These are phyloP conservation scores for Chytriomyces sp. DNA, from an alignment of 192 early-diverging fungal species.

Conservation along the genomic window DNA sequence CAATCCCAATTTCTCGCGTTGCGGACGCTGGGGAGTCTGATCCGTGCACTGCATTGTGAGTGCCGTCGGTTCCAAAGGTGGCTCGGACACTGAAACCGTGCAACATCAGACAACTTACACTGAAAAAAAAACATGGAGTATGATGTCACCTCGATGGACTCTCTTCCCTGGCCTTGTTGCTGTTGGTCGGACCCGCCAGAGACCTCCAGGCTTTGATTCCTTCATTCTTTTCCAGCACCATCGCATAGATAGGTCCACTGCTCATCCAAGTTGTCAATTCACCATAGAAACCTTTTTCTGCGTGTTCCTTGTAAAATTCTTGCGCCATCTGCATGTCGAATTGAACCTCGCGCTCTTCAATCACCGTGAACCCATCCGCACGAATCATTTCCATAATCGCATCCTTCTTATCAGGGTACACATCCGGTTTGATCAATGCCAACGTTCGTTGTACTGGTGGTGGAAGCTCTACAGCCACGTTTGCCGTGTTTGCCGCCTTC, in stretches of 20 bases:
- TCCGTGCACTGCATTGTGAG: constrained; percentile 64
- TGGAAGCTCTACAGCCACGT: background rate
- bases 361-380: constrained; percentile 38
- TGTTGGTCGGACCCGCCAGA: constrained; percentile 64
- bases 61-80: constrained; percentile 57
- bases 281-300: constrained; percentile 47
- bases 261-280: constrained; percentile 47
- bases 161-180: constrained; percentile 59
- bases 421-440: constrained; percentile 62
- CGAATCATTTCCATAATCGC: constrained; percentile 43
- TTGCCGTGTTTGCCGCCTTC: background rate
- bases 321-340: constrained; percentile 42
- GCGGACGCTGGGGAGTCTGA: constrained; percentile 61
- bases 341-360: constrained; percentile 37
- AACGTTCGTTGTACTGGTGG: constrained; percentile 44
- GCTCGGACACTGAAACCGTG: constrained; percentile 53
- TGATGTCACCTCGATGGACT: constrained; percentile 48
- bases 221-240: constrained; percentile 59
- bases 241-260: constrained; percentile 60
- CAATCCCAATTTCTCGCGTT: constrained; percentile 44
- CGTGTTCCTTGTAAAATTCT: constrained; percentile 59
- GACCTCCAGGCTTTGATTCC: constrained; percentile 62
- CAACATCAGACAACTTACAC: background rate
- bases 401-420: constrained; percentile 54
- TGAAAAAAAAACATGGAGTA: background rate